A percentile compares a stretch with the other conserved stretches of the same genome.
phyloP scores from a whole-genome alignment of 495 filamentous ascomycete species.

The Delitschia confertaspora region DNA sequence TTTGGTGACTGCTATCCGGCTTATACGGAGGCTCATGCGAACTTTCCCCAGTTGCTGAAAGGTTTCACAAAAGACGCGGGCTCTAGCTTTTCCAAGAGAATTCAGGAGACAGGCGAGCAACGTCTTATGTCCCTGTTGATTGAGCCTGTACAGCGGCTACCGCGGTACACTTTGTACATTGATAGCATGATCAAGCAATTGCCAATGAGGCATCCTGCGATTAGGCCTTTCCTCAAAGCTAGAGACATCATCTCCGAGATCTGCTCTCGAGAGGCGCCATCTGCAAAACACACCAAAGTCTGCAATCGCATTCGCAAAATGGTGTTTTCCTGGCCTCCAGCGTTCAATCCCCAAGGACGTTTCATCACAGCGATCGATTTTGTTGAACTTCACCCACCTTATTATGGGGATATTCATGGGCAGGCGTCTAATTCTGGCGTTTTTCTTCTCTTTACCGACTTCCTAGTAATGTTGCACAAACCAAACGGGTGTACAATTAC shows the following conservation, averaged over 20 bases:
- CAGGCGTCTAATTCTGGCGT: constrained; percentile 50
- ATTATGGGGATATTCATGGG: constrained; percentile 38
- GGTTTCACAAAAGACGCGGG: constrained; percentile 59
- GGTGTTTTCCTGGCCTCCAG: constrained; percentile 70
- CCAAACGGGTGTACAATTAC: constrained; percentile 50
- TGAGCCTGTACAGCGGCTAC: constrained; percentile 90
- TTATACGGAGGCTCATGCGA: constrained; percentile 77
- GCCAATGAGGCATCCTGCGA: constrained; percentile 71
- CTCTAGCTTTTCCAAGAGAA: constrained; percentile 67
- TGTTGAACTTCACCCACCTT: constrained; percentile 68
- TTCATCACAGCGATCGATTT: constrained; percentile 80
- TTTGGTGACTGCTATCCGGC: constrained; percentile 83
- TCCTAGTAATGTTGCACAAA: constrained; percentile 66
- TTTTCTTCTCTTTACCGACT: constrained; percentile 77
- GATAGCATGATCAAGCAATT: constrained; percentile 84
- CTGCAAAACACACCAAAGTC: constrained; percentile 57
- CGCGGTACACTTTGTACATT: constrained; percentile 90
- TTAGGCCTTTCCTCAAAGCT: constrained; percentile 70
- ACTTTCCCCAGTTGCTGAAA: constrained; percentile 72
- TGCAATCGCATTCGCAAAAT: constrained; percentile 63
- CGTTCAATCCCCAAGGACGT: constrained; percentile 63
- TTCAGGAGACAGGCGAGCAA: constrained; percentile 84
- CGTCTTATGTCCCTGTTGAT: constrained; percentile 84
- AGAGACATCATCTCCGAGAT: constrained; percentile 90
- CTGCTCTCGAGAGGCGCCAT: constrained; percentile 70